Evolutionary conservation across 2,329 filamentous ascomycete genomes (phyloP), one percentile per base, ranked within the genome.

Genomic region (Botrytis pseudocinerea): DNA sequence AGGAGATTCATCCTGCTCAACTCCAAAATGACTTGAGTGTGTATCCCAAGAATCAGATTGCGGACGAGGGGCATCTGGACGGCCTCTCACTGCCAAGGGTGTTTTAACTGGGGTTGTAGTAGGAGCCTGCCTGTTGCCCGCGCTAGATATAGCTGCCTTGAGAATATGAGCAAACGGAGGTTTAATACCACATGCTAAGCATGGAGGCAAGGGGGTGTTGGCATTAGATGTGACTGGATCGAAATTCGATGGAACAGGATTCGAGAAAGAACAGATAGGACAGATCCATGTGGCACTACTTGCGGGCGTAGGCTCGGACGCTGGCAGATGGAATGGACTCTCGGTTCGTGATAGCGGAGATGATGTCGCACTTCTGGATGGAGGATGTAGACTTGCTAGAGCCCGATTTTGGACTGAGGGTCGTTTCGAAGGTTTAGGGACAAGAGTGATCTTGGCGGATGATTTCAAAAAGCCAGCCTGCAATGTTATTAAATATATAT

Each of bases 201-300:
- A 99, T 77, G 95, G 93, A 5, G 95, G 92, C 35, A 97, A 84
- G 14, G 91, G 91, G 8, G 93, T 97, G 75, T 94, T 90, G 32
- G 91, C 89, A 75, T 89, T 96, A 14, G 94, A 94, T 3, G 92
- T 91, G 1, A 91, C 87, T 0, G 94, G 93, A 79, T 98, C 95
- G 81, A 98, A 98, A 81, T 97, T 98, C 54, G 93, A 93, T 0
- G 96, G 95, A 1, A 98, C 90, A 0, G 93, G 92, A 79, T 98
- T 98, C 16, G 95, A 95, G 80, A 97, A 97, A 77, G 93, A 95
- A 85, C 95, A 98, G 79, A 98, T 98, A 2, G 93, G 92, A 83
- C 95, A 98, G 32, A 98, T 91, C 95, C 95, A 98, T 6, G 94
- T 98, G 9, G 93, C 93, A 74, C 86, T 88, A 76, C 86, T 87